Percentiles rank a stretch among this genome's conserved stretches.
Evolutionary conservation across 352 stramenopile genomes (phyloP).

Genomic region (Globisporangium nunn): DNA sequence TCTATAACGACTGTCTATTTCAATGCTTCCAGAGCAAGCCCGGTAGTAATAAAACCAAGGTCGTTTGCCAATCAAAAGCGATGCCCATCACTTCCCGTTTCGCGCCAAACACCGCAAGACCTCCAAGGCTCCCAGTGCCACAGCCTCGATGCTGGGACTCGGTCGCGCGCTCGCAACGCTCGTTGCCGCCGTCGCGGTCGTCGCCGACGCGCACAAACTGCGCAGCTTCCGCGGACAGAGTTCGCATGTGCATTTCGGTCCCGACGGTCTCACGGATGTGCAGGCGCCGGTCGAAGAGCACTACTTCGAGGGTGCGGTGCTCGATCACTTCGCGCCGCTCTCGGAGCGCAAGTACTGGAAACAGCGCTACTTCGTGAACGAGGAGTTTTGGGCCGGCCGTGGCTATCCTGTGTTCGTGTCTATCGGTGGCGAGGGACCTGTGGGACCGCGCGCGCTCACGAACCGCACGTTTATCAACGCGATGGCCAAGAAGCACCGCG

Average conservation of each 20-base stretch:
- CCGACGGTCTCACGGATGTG: constrained; percentile 19
- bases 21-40: no score
- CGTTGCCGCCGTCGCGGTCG: neutral
- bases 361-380: constrained; percentile 89
- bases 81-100: no score
- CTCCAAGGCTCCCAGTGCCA: no score
- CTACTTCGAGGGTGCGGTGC: constrained; percentile 50
- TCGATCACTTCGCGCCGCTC: constrained; percentile 69
- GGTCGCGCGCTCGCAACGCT: neutral
- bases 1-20: no score
- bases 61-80: no score
- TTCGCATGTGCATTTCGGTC: constrained; percentile 53
- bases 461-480: constrained; percentile 75
- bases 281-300: constrained; percentile 37
- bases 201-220: constrained; percentile 17
- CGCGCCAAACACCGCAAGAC: no score
- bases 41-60: no score
- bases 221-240: constrained; percentile 61
- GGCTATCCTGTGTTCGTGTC: constrained; percentile 87
- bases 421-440: constrained; percentile 68
- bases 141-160: neutral
- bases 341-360: constrained; percentile 59
- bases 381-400: constrained; percentile 75
- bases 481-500: constrained; percentile 66
- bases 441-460: constrained; percentile 48